Percentiles rank a stretch among this genome's conserved stretches.
phyloP scores from a whole-genome alignment of 805 yeast genomes.

The Yarrowia hollandica region DNA sequence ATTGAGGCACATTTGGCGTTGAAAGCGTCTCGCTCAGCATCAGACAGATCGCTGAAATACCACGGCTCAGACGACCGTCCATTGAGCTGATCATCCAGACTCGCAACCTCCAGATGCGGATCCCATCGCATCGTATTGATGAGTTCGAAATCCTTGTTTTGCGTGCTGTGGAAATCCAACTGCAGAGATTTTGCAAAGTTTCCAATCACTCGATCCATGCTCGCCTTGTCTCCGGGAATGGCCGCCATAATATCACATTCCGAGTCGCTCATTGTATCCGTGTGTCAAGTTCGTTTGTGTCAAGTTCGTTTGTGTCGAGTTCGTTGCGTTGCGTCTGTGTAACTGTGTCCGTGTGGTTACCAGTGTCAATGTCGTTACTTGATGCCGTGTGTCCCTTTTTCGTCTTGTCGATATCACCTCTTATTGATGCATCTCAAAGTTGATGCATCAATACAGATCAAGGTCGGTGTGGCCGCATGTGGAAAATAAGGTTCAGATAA shows the following conservation, averaged over 20 bases:
- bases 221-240: conserved; percentile 1
- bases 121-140: conserved; percentile 28
- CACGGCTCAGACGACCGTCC: neutral
- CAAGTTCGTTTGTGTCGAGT: no score
- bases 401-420: no score
- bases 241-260: neutral
- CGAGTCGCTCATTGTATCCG: neutral
- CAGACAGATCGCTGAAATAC: neutral
- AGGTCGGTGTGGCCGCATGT: neutral
- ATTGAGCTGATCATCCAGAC: neutral
- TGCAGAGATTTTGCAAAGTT: neutral
- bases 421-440: no score
- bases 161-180: neutral
- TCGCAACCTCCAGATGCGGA: neutral
- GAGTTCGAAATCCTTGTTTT: conserved; percentile 24
- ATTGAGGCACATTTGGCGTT: neutral
- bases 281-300: no score
- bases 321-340: no score
- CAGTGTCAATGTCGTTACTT: no score
- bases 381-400: no score
- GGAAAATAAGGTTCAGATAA: neutral
- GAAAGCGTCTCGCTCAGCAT: neutral
- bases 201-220: neutral
- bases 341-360: no score
- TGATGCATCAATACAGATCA: no score